Conservation (phyloP, 805 yeast genomes). For the Zygoascus bituminiphila region DNA sequence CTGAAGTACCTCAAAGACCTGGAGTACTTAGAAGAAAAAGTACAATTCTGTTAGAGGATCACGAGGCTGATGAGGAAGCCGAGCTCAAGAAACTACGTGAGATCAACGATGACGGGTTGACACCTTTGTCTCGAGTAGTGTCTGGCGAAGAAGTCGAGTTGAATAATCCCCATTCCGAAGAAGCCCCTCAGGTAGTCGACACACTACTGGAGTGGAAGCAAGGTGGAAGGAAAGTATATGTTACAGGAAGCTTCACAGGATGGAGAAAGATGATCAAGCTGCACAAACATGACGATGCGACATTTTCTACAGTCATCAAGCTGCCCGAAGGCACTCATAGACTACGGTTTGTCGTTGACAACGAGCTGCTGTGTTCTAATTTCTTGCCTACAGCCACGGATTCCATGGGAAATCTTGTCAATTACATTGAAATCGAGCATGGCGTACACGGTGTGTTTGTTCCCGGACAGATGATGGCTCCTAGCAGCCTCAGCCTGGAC, state of each 20-base stretch:
- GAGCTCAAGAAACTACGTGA: conserved; percentile 46
- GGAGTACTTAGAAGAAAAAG: conserved; percentile 48
- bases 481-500: conserved; percentile 5
- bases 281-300: conserved; percentile 33
- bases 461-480: conserved; percentile 5
- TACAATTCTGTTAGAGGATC: conserved; percentile 67
- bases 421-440: conserved; percentile 43
- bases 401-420: conserved; percentile 90
- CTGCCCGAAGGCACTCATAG: conserved; percentile 84
- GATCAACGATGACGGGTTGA: conserved; percentile 19
- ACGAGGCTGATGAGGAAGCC: conserved; percentile 30
- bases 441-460: neutral
- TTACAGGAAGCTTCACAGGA: conserved; percentile 95
- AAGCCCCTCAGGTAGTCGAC: conserved; percentile 25
- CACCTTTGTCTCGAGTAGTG: conserved; percentile 25
- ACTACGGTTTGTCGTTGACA: conserved; percentile 86
- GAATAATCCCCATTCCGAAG: neutral
- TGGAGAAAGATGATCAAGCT: conserved; percentile 98
- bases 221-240: conserved; percentile 93
- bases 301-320: conserved; percentile 27
- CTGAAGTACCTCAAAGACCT: conserved; percentile 8
- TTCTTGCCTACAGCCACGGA: conserved; percentile 91
- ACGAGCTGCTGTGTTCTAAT: conserved; percentile 81
- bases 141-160: conserved; percentile 29
- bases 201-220: conserved; percentile 85